Conservation (phyloP, 1,139 yeast genomes). For the Magnusiomyces paraingens region DNA sequence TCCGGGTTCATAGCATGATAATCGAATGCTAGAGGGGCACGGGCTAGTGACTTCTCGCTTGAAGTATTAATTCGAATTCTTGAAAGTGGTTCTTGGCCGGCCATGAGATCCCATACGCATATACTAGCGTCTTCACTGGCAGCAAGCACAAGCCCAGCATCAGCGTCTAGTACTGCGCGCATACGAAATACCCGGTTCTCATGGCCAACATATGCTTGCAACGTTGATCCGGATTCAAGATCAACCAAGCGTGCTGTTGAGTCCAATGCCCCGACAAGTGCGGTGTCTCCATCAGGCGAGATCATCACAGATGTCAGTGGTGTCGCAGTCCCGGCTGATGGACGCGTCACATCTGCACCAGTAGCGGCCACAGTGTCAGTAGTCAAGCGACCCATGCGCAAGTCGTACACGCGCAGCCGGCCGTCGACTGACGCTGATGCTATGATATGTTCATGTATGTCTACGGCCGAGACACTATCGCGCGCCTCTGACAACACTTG, state of each 20-base stretch:
- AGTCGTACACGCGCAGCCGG: conserved; percentile 30
- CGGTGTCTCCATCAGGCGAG: conserved; percentile 21
- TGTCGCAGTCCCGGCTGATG: conserved; percentile 11
- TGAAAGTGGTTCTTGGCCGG: background rate
- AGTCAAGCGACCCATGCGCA: conserved; percentile 29
- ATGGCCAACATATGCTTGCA: conserved; percentile 30
- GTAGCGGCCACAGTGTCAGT: conserved; percentile 25
- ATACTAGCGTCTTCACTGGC: conserved; percentile 88
- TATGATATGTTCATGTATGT: conserved; percentile 22
- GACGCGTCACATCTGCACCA: background rate
- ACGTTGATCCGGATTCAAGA: conserved; percentile 23
- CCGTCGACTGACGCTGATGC: conserved; percentile 37
- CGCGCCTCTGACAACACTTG: conserved; percentile 33
- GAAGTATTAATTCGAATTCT: too few species aligned
- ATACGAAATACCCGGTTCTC: conserved; percentile 26
- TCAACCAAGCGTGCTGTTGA: conserved; percentile 28
- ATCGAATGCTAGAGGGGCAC: too few species aligned
- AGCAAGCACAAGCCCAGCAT: conserved; percentile 72
- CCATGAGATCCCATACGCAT: conserved; percentile 73
- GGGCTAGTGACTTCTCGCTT: too few species aligned
- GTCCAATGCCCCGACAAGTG: conserved; percentile 29
- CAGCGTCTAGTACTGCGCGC: conserved; percentile 22
- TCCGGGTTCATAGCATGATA: too few species aligned
- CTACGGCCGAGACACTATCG: conserved; percentile 32
- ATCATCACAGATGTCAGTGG: conserved; percentile 29